Percentiles rank a stretch among this genome's conserved stretches.
Evolutionary conservation across 2,329 filamentous ascomycete species (phyloP).

Genomic region (Ophiostoma ips): DNA sequence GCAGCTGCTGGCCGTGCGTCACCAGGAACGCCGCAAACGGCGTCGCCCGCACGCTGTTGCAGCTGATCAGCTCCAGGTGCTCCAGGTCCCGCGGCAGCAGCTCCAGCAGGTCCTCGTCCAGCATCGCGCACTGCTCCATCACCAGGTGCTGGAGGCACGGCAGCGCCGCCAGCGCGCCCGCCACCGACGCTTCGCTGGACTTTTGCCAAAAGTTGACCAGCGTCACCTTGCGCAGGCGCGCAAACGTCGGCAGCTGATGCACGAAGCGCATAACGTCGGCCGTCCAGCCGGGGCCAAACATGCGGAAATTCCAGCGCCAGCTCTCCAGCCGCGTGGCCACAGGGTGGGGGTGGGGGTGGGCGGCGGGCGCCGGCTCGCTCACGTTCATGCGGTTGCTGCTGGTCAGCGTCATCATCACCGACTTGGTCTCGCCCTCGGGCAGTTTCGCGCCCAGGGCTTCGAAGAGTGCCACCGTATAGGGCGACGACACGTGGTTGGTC

Average conservation of each 20-base stretch:
- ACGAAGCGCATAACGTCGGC: constrained; percentile 35
- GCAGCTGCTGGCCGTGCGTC: constrained; percentile 53
- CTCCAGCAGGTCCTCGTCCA: constrained; percentile 54
- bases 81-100: constrained; percentile 52
- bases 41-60: constrained; percentile 57
- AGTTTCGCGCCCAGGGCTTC: constrained; percentile 37
- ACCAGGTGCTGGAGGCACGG: constrained; percentile 51
- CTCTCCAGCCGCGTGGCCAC: constrained; percentile 25
- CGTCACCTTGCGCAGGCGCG: constrained; percentile 37
- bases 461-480: constrained; percentile 54
- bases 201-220: constrained; percentile 52
- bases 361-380: no score
- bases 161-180: constrained; percentile 37
- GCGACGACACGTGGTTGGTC: constrained; percentile 50
- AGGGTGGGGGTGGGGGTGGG: no score
- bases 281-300: constrained; percentile 32
- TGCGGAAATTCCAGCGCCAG: constrained; percentile 49
- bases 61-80: constrained; percentile 64
- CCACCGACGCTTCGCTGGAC: constrained; percentile 29
- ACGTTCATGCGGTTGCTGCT: no score
- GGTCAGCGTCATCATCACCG: no score
- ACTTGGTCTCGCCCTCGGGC: constrained; percentile 17
- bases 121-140: constrained; percentile 61
- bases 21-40: constrained; percentile 51
- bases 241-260: constrained; percentile 44